Percentiles rank a stretch among this genome's conserved stretches.
These are phyloP conservation scores for Leccinellum luteum DNA, from an alignment of 768 basidiomycete genomes.

Conservation along the genomic window DNA sequence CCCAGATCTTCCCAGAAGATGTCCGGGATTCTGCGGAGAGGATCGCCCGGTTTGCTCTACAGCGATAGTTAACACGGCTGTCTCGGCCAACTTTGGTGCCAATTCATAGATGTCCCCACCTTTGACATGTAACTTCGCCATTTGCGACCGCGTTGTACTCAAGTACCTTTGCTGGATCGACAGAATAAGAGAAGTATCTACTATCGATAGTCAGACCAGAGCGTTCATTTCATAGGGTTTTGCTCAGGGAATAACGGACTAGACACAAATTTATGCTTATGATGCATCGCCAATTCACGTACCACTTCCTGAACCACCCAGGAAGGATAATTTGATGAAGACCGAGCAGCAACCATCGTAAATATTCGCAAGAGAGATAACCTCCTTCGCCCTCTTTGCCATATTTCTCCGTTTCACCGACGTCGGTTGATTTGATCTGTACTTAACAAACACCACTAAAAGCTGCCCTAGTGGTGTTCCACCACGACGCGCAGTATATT, in stretches of 20 bases:
- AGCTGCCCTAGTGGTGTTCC: constrained; percentile 85
- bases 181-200: too few species aligned
- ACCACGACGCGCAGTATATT: constrained; percentile 83
- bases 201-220: not conserved
- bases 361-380: too few species aligned
- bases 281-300: not conserved
- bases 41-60: constrained; percentile 2
- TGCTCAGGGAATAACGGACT: not conserved
- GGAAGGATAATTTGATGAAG: too few species aligned
- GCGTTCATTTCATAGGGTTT: not conserved
- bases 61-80: not conserved
- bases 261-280: not conserved
- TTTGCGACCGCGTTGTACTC: too few species aligned
- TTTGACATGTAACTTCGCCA: not conserved
- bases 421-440: not conserved
- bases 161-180: too few species aligned
- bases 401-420: too few species aligned
- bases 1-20: constrained; percentile 13
- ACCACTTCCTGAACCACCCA: too few species aligned
- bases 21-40: constrained; percentile 11
- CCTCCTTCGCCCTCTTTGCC: too few species aligned
- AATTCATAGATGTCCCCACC: not conserved
- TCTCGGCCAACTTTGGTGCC: not conserved
- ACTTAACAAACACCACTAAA: constrained; percentile 78
- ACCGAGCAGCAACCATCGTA: too few species aligned